phyloP scores from a whole-genome alignment of 768 basidiomycete species.

The Erythrobasidium yunnanense region DNA sequence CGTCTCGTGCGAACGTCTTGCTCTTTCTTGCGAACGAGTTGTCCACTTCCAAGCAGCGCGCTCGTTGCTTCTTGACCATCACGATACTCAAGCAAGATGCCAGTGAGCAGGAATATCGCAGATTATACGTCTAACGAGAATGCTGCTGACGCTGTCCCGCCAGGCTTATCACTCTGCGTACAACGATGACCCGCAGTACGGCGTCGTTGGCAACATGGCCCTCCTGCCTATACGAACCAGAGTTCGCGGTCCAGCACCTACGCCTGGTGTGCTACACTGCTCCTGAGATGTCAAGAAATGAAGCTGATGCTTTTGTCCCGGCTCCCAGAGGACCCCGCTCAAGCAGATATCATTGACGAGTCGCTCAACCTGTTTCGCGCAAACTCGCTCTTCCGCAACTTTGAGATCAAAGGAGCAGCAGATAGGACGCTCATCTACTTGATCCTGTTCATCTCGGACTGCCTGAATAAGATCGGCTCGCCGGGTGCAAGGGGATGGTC shows the following conservation, averaged over 20 bases:
- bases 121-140: too few species aligned
- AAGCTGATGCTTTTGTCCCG: not conserved
- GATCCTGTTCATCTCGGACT: constrained; percentile 95
- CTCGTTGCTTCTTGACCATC: too few species aligned
- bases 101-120: too few species aligned
- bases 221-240: constrained; percentile 82
- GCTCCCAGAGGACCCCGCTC: constrained; percentile 61
- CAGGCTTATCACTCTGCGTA: constrained; percentile 94
- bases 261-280: constrained; percentile 44
- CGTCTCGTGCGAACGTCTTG: too few species aligned
- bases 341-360: constrained; percentile 88
- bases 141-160: not conserved
- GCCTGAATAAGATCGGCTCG: constrained; percentile 72
- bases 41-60: too few species aligned
- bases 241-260: constrained; percentile 81
- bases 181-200: constrained; percentile 62
- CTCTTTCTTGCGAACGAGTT: too few species aligned
- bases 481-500: constrained; percentile 39
- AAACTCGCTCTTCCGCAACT: constrained; percentile 97
- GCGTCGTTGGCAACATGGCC: constrained; percentile 78
- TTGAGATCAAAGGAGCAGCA: constrained; percentile 68
- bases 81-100: too few species aligned
- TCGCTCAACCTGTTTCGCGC: constrained; percentile 92
- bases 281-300: not conserved
- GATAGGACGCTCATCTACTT: constrained; percentile 71